Conservation (phyloP, 2,329 filamentous ascomycete species). For the Fusarium sacchari region DNA sequence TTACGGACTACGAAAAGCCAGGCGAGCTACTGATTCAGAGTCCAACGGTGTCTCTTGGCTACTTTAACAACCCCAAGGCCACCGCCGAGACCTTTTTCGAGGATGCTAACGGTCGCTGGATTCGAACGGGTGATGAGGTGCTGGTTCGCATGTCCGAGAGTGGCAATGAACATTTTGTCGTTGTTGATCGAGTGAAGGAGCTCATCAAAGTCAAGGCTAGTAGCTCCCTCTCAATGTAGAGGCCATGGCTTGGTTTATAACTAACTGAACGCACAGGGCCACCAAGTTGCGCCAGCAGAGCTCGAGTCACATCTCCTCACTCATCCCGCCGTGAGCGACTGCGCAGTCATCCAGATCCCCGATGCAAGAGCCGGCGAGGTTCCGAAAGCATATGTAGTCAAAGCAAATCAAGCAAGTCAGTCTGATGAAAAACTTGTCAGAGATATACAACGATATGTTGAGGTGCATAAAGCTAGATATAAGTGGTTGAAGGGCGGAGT, state of each 20-base stretch:
- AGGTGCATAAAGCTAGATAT: constrained; percentile 72
- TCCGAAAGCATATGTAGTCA: constrained; percentile 70
- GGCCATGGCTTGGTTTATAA: too few species aligned
- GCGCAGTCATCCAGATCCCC: constrained; percentile 79
- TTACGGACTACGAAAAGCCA: constrained; percentile 73
- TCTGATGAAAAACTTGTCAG: constrained; percentile 59
- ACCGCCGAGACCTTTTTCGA: constrained; percentile 79
- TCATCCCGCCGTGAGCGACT: constrained; percentile 76
- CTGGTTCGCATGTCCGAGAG: constrained; percentile 69
- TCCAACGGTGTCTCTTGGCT: constrained; percentile 82
- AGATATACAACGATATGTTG: constrained; percentile 68
- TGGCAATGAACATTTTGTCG: constrained; percentile 83
- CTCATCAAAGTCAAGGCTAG: constrained; percentile 74
- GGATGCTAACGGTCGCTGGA: constrained; percentile 74
- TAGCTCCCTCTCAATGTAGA: too few species aligned
- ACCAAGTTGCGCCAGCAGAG: constrained; percentile 83
- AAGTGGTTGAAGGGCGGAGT: constrained; percentile 73
- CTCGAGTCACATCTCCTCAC: constrained; percentile 79
- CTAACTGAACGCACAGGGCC: constrained; percentile 51
- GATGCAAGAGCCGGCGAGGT: constrained; percentile 68
- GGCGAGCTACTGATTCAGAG: constrained; percentile 86
- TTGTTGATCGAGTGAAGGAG: constrained; percentile 79
- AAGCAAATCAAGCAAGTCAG: constrained; percentile 52
- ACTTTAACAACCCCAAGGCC: constrained; percentile 85
- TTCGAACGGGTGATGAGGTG: constrained; percentile 87